Base-by-base conservation (phyloP, 345 rosid genomes). In the Abelmoschus esculentus region DNA sequence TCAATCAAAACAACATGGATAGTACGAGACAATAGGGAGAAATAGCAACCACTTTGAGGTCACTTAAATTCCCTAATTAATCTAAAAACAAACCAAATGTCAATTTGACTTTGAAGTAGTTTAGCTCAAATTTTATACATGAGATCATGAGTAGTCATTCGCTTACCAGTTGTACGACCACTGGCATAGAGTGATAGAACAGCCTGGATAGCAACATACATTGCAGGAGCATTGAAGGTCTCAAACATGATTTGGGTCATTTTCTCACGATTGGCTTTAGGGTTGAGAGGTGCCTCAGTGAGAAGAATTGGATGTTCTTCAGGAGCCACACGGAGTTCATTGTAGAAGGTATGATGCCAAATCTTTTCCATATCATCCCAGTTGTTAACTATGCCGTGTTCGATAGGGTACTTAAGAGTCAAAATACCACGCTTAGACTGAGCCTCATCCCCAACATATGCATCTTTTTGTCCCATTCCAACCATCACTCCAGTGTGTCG, bases 341-440 rank as follows among this genome's bases (percentile, higher is more conserved):
- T 83, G 72, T 83, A 83, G 80, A 83, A 85, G 64, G 89, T 85
- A 66, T 85, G 89, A 83, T 83, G 89, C 89, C 90, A 86, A 22
- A 81, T 86, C 81, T 84, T 86, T 73, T 84, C 87, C 87, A 84
- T 86, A 57, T 87, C 91, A 73, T 87, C 91, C 89, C 91, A 87
- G 58, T 83, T 87, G 77, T 73, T 83, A 19, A 87, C 89, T 26
- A 87, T 85, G 46, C 89, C 91, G 64, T 87, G 91, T 70, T 87
- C 89, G 36, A 87, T 85, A 3, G 89, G 91, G 64, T 86, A 86
- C 26, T 86, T 86, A 67, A 86, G 84, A 44, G 85, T 86, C 77
- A 83, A 67, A 72, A 85, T 87, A 67, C 92, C 92, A 60, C 91
- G 84, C 80, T 87, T 85, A 9, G 91, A 87, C 70, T 87, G 89